These are phyloP conservation scores for Brassica cretica DNA, from an alignment of 345 rosid genomes.

Conservation along the genomic window DNA sequence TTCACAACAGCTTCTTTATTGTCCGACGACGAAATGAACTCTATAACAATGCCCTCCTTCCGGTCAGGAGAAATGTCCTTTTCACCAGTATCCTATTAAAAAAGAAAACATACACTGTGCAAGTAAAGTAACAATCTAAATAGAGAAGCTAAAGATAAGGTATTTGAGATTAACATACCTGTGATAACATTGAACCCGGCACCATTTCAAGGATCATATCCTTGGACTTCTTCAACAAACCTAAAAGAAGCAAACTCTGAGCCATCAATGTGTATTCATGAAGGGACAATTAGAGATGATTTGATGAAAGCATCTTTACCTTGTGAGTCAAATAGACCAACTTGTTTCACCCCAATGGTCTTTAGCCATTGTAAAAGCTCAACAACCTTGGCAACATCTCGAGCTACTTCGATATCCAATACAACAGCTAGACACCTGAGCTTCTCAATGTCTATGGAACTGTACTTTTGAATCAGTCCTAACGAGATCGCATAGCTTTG, in stretches of 20 bases:
- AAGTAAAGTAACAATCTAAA: not conserved
- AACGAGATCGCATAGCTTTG: conserved; percentile 66
- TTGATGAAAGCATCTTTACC: conserved; percentile 45
- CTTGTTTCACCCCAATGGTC: conserved; percentile 61
- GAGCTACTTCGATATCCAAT: conserved; percentile 55
- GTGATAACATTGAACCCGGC: conserved; percentile 44
- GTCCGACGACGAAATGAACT: conserved; percentile 69
- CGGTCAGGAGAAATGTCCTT: conserved; percentile 30
- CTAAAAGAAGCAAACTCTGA: conserved; percentile 42
- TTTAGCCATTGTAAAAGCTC: conserved; percentile 68
- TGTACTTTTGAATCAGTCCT: conserved; percentile 56
- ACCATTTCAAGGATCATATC: conserved; percentile 54
- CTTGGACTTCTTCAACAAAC: conserved; percentile 78
- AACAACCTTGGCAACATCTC: conserved; percentile 41
- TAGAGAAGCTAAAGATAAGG: conserved; percentile 2
- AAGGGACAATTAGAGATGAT: not conserved
- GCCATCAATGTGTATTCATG: not conserved
- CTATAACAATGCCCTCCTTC: conserved; percentile 51
- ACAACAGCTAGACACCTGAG: conserved; percentile 68
- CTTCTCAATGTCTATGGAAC: conserved; percentile 48
- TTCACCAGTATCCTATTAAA: conserved; percentile 52
- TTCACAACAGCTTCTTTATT: conserved; percentile 82
- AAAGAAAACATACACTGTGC: conserved; percentile 1
- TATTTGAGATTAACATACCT: conserved; percentile 23
- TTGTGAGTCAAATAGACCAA: conserved; percentile 78